Evolutionary conservation across 768 basidiomycete genomes (phyloP).

Genomic region (Paxillus involutus): DNA sequence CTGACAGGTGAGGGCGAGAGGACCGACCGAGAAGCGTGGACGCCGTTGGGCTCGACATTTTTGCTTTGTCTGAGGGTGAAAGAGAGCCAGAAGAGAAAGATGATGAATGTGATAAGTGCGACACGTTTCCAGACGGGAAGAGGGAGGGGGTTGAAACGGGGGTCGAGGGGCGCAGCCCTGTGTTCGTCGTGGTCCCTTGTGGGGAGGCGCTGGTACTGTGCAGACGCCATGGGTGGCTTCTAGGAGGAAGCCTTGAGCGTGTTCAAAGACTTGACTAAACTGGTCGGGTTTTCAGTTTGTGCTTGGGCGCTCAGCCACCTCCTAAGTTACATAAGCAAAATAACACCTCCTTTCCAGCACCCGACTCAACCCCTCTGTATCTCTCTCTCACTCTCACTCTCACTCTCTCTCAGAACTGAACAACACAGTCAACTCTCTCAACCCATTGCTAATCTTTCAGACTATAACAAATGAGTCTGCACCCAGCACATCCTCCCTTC

Average conservation of each 20-base stretch:
- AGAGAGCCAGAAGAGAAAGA: constrained; percentile 45
- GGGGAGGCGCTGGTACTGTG: constrained; percentile 3
- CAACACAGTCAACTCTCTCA: no score
- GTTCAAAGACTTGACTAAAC: neutral
- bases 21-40: constrained; percentile 65
- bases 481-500: no score
- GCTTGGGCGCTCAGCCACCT: no score
- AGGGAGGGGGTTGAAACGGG: constrained; percentile 38
- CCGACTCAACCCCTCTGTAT: no score
- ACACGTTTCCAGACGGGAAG: constrained; percentile 49
- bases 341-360: no score
- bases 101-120: constrained; percentile 40
- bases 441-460: no score
- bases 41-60: constrained; percentile 40
- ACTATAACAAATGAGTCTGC: no score
- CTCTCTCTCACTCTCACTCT: no score
- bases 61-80: constrained; percentile 30
- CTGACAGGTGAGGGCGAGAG: neutral
- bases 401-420: no score
- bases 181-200: neutral
- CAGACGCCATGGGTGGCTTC: constrained; percentile 4
- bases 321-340: no score
- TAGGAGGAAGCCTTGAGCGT: neutral
- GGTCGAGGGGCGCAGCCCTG: constrained; percentile 9
- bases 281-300: no score